Conservation (phyloP, 192 early-diverging fungal genomes). For the Chytriomyces sp. region DNA sequence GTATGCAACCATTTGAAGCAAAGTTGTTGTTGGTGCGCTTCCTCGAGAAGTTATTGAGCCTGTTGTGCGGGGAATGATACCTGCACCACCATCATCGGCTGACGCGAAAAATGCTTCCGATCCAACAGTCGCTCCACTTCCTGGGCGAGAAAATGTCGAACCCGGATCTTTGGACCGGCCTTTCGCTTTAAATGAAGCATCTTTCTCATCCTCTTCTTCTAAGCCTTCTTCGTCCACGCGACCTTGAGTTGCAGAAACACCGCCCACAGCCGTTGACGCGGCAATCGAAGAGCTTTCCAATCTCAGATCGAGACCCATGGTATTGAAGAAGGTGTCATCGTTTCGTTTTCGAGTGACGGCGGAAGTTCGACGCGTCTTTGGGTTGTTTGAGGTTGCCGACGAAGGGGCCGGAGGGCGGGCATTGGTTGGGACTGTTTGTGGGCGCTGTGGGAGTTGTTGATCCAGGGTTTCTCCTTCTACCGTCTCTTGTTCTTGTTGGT, state of each 20-base stretch:
- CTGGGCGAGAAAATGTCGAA: not conserved
- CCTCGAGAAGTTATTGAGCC: not conserved
- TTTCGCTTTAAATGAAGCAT: not conserved
- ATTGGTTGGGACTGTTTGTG: too few species aligned
- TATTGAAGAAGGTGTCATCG: conserved; percentile 1
- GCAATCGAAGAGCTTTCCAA: too few species aligned
- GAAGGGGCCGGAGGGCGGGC: too few species aligned
- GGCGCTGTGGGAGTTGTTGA: too few species aligned
- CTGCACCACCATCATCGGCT: not conserved
- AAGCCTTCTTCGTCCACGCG: not conserved
- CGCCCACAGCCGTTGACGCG: not conserved
- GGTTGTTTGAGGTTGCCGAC: not conserved
- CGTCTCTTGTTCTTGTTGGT: not conserved
- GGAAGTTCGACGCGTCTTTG: not conserved
- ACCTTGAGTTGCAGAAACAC: not conserved
- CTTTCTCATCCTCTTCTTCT: not conserved
- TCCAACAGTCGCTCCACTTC: too few species aligned
- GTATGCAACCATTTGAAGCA: not conserved
- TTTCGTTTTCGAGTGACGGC: not conserved
- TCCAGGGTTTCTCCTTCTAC: too few species aligned
- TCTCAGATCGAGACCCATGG: not conserved
- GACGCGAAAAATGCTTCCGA: not conserved
- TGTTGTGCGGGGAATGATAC: too few species aligned
- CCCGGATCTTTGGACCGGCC: not conserved
- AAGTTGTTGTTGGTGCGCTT: not conserved